Evolutionary conservation across 2,329 filamentous ascomycete species (phyloP), one percentile per base, ranked within the genome.

Genomic region (Diatrype stigma): DNA sequence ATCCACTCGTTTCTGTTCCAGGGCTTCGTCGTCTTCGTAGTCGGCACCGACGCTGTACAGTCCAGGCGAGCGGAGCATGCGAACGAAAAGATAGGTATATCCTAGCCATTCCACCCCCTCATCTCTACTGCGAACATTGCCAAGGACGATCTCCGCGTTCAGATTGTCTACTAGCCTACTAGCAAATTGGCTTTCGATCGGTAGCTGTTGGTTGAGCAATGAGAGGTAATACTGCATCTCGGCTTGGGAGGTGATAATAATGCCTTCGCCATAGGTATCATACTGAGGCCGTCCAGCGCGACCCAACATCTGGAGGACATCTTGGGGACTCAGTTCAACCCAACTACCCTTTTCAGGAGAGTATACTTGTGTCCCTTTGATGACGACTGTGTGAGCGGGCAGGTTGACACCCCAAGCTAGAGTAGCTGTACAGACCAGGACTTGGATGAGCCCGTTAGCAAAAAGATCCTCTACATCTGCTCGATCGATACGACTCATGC

Each of bases 41-140:
- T 99, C 95, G 11, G 92, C 85, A 4, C 94, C 94, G 47, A 99
- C 94, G 64, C 94, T 93, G 67, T 99, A 99, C 12, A 99, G 75
- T 0, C 90, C 93, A 34, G 94, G 94, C 2, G 93, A 96, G 28
- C 94, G 86, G 56, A 99, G 81, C 94, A 99, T 99, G 46, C 94
- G 89, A 49, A 99, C 90, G 65, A 96, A 99, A 17, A 99, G 83
- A 68, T 99, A 99, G 0, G 93, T 96, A 70, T 99, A 99, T 12
- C 94, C 93, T 32, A 99, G 82, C 94, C 94, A 99, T 66, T 99
- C 92, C n/a, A 99, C 94, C 60, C 89, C 94, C 66, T 99, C 94
- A 59, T 99, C 93, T 52, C 95, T 85, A 54, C 79, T 92, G 50
- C 93, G 85, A 23, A 99, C 83, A 63, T 96, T 99, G 47, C 94